Evolutionary conservation across 179 eudicot genomes (phyloP), one percentile per base, ranked within the genome.

Genomic region (Heliamphora pulchella): DNA sequence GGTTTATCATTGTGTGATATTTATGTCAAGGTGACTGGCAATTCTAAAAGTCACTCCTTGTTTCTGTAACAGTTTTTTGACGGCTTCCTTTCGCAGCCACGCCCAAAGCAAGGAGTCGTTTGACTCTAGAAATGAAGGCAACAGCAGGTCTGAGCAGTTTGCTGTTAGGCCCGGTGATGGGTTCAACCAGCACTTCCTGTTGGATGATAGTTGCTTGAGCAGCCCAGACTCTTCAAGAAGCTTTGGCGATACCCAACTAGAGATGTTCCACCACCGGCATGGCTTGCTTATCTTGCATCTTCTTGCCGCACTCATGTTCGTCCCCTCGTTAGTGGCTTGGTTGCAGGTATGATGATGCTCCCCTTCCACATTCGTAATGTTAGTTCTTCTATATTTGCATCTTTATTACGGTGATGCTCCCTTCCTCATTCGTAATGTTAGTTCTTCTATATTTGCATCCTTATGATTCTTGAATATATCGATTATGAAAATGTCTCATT

Each of bases 291-390:
- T 91, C 62, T 88, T 96, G 86, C 99, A 96, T 89, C 82, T 94
- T 77, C 89, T 94, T 55, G 94, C 93, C 41, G 75, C 86, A 71
- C 81, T 92, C 57, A 90, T 92, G 93, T 96, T 96, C 83, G 91
- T 84, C 72, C 99, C 99, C 41, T 96, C 99, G 51, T 87, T 96
- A 63, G 83, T 88, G 62, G 96, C 97, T 50, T 96, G 99, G 98
- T 80, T 90, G 76, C 98, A 96, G 99, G 99, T 96, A 87, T 68
- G 67, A 4, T 51, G 73, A 51, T 18, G 13, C 15, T 13, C 43
- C 51, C 3, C 59, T 65, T 81, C 9, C 10, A 78, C 3, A 20
- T 58, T n/a, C 22, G 14, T 61, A 10, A 9, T 54, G 53, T 66
- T 5, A 74, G 13, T 55, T 74, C 31, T 54, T 46, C 75, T 74